Conservation (phyloP, 768 basidiomycete species). For the Cyclocybe cylindracea region DNA sequence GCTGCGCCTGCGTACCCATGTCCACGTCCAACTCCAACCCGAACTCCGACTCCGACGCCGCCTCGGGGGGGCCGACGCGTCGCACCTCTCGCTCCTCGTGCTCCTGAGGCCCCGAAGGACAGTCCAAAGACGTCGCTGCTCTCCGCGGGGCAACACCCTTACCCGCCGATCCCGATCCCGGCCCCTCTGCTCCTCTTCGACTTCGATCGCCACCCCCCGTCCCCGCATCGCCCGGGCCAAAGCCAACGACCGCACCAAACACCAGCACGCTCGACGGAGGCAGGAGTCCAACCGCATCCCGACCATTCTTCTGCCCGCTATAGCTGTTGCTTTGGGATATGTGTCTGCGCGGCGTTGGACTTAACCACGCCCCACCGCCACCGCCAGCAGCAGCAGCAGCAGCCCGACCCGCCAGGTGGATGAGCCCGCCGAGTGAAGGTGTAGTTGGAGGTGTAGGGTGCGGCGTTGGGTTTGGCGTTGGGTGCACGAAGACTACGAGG, state of each 20-base stretch:
- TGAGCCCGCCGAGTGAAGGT: slow-evolving; percentile 32
- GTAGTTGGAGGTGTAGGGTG: slow-evolving; percentile 81
- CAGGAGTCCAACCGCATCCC: background rate
- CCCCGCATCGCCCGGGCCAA: background rate
- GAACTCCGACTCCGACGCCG: background rate
- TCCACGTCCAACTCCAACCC: no score
- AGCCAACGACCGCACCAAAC: background rate
- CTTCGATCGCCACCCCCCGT: no score
- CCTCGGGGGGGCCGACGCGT: background rate
- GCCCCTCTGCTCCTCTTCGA: no score
- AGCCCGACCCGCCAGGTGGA: slow-evolving; percentile 17
- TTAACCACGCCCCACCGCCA: background rate
- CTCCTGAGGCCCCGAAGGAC: background rate
- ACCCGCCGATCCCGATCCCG: no score
- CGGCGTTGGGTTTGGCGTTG: slow-evolving; percentile 75
- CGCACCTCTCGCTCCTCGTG: background rate
- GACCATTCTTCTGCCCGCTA: background rate
- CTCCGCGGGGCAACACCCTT: background rate
- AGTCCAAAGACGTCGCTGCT: background rate
- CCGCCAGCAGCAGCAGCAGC: background rate
- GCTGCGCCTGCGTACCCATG: background rate
- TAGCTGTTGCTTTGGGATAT: no score
- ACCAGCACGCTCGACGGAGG: no score
- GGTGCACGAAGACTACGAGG: slow-evolving; percentile 71
- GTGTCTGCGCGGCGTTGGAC: background rate